Base-by-base conservation (phyloP, 495 filamentous ascomycete species). In the Talaromyces trachyspermus region DNA sequence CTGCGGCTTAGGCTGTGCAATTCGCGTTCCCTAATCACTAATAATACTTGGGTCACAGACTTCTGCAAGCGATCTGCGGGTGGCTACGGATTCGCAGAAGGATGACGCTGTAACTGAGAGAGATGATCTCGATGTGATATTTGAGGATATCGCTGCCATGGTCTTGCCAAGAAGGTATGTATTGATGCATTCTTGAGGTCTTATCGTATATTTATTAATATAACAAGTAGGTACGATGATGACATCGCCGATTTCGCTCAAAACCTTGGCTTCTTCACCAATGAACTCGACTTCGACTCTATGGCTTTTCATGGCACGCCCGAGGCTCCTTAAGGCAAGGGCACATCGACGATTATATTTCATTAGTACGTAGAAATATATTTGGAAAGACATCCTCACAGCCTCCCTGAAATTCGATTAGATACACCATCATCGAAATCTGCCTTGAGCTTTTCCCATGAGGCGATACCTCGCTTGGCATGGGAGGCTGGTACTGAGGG, bases 351-450 rank as follows among this genome's bases (percentile, higher is more conserved):
- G 65, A 1, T 83, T n/a, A n/a, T n/a, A n/a, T n/a, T n/a, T n/a
- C n/a, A 11, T 12, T 20, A 19, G 10, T 38, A 38, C 35, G 12
- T 38, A 19, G 17, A 38, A 0, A 38, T 19, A 1, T 85, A 27
- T 77, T 81, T 78, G 79, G 87, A 54, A 72, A 78, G 10, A 87
- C 68, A 26, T 72, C 73, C 59, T 88, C 83, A 58, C 86, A 88
- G 25, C 9, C 40, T 20, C 17, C 40, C 40, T 7, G 81, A 80
- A 50, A 85, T 81, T 7, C 75, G 71, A 25, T 87, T 67, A 8
- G 69, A 64, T 0, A 80, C 80, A 17, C 23, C 30, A 12, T 52
- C 52, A 5, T 50, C 58, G n/a, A 49, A 50, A 3, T 60, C 55
- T 15, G 77, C 62, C 22, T 57, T 40, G 10, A 73, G 49, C 12